Evolutionary conservation across 768 basidiomycete species (phyloP).

Genomic region (Lentinula sp.): DNA sequence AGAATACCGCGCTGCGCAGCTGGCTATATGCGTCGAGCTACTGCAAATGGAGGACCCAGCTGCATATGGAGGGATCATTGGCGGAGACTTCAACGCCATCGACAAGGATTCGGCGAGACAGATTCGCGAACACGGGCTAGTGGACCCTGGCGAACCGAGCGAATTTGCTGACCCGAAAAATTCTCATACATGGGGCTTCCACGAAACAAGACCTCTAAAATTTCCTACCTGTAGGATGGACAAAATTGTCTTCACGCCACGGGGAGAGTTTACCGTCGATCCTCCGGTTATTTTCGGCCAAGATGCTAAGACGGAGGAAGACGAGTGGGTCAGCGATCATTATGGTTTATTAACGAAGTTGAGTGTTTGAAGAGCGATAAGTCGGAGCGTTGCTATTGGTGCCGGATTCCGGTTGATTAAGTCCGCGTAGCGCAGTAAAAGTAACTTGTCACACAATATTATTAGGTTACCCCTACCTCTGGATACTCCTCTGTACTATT

Average conservation of each 20-base stretch:
- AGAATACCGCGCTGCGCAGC: slow-evolving; percentile 40
- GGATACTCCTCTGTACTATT: neutral
- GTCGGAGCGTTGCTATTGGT: neutral
- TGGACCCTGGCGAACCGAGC: slow-evolving; percentile 49
- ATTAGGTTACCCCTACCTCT: no score
- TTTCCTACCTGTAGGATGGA: slow-evolving; percentile 56
- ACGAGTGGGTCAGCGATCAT: slow-evolving; percentile 64
- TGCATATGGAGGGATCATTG: slow-evolving; percentile 54
- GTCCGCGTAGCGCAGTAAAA: neutral
- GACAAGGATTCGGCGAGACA: slow-evolving; percentile 30
- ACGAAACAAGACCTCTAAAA: slow-evolving; percentile 31
- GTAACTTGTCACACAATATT: no score
- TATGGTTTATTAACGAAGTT: slow-evolving; percentile 45
- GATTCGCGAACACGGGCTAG: slow-evolving; percentile 40
- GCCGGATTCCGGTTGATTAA: neutral
- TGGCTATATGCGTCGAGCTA: slow-evolving; percentile 44
- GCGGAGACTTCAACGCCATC: slow-evolving; percentile 73
- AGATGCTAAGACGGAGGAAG: slow-evolving; percentile 34
- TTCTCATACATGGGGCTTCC: slow-evolving; percentile 68
- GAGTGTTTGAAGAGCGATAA: neutral
- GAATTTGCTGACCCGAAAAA: slow-evolving; percentile 33
- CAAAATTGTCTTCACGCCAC: slow-evolving; percentile 54
- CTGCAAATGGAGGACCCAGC: slow-evolving; percentile 32
- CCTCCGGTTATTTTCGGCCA: slow-evolving; percentile 52
- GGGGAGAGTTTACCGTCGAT: slow-evolving; percentile 44